Conservation (phyloP, 148 eudicot genomes). For the Rhododendron simsii region DNA sequence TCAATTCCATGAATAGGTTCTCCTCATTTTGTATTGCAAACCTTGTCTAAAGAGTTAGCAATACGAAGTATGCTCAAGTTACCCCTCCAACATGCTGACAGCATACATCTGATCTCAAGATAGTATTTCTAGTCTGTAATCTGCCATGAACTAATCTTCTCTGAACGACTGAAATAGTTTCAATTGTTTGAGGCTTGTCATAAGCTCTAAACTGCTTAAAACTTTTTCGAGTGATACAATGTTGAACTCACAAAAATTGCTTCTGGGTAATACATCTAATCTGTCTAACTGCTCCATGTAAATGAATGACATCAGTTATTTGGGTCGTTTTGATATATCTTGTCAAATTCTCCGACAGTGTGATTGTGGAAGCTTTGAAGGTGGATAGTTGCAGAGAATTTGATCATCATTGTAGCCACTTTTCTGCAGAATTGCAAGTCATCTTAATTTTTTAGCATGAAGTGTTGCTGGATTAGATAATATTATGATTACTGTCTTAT, state of each 20-base stretch:
- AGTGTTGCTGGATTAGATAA: background rate
- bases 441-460: background rate
- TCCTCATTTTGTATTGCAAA: background rate
- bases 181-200: background rate
- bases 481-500: background rate
- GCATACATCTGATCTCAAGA: background rate
- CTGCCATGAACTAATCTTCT: background rate
- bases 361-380: conserved; percentile 39
- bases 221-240: background rate
- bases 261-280: background rate
- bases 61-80: background rate
- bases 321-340: background rate
- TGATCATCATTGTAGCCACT: conserved; percentile 25
- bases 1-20: background rate
- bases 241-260: background rate
- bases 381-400: conserved; percentile 20
- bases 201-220: conserved; percentile 6
- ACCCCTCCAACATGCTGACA: background rate
- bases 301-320: background rate
- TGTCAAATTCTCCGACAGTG: conserved; percentile 17
- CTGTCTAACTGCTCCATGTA: background rate
- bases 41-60: background rate
- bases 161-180: background rate
- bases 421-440: conserved; percentile 37
- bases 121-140: no score